Conservation (phyloP, 257 asterid genomes). For the Striga asiatica region DNA sequence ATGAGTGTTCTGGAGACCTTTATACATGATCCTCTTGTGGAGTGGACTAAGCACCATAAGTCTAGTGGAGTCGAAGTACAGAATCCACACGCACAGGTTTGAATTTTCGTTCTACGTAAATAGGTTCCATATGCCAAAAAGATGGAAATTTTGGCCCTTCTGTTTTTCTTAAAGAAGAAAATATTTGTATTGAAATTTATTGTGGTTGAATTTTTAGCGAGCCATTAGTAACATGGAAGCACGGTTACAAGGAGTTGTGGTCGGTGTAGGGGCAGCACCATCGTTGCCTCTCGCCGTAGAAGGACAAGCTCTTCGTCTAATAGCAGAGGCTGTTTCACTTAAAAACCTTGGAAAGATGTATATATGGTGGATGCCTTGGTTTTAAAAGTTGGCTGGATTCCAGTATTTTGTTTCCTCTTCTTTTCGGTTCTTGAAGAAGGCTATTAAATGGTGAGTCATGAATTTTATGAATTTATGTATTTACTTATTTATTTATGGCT, state of each 20-base stretch:
- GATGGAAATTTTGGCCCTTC: background rate
- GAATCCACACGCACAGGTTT: constrained; percentile 97
- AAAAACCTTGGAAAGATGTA: constrained; percentile 95
- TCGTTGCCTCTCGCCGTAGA: constrained; percentile 96
- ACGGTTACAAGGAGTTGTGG: constrained; percentile 91
- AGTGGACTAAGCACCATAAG: constrained; percentile 98
- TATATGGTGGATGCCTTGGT: constrained; percentile 99
- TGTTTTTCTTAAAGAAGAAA: constrained; percentile 4
- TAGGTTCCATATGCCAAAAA: no score
- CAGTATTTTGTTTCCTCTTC: background rate
- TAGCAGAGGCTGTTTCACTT: constrained; percentile 85
- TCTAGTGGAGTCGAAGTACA: constrained; percentile 96
- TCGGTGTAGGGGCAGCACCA: constrained; percentile 96
- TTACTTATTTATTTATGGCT: no score
- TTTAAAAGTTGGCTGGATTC: constrained; percentile 29
- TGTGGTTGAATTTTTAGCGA: constrained; percentile 43
- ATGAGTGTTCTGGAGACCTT: constrained; percentile 92
- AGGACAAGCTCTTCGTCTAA: constrained; percentile 96
- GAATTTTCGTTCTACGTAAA: constrained; percentile 7
- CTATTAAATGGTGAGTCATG: no score
- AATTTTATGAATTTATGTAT: no score
- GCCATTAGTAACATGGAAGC: constrained; percentile 93
- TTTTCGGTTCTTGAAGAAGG: background rate
- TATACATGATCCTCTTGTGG: constrained; percentile 98
- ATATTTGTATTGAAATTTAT: constrained; percentile 6